A percentile compares a stretch with the other conserved stretches of the same genome.
Conservation (phyloP, 2,329 filamentous ascomycete species). For the Fusarium dlaminii region DNA sequence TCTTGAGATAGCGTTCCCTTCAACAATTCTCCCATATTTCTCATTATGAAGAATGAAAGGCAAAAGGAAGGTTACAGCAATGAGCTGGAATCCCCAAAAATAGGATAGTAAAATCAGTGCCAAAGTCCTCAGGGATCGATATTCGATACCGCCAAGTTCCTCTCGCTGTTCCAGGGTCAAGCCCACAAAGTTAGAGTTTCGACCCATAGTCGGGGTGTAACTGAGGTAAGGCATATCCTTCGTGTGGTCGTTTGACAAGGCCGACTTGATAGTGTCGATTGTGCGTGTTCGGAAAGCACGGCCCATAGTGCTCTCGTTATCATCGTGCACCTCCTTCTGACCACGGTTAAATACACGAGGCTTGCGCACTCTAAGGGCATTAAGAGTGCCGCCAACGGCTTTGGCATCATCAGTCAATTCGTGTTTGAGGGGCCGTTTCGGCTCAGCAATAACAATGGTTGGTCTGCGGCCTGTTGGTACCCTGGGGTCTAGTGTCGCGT, state of each 20-base stretch:
- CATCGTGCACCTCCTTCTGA: conserved; percentile 52
- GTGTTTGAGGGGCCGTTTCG: conserved; percentile 53
- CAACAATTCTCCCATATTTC: conserved; percentile 73
- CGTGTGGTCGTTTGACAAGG: conserved; percentile 62
- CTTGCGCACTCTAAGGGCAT: conserved; percentile 56
- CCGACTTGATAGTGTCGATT: conserved; percentile 66
- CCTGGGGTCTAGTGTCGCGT: conserved; percentile 33
- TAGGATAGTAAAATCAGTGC: conserved; percentile 81
- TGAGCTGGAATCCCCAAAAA: conserved; percentile 82
- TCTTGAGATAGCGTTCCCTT: conserved; percentile 67
- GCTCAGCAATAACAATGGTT: conserved; percentile 75
- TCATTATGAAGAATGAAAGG: conserved; percentile 80
- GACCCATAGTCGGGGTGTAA: conserved; percentile 89
- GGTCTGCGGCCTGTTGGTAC: conserved; percentile 54
- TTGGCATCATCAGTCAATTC: conserved; percentile 55
- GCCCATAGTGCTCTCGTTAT: conserved; percentile 43
- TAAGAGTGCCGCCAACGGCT: conserved; percentile 52
- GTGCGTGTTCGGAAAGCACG: conserved; percentile 57
- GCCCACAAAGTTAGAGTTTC: conserved; percentile 92
- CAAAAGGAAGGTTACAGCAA: conserved; percentile 77
- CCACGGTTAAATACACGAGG: conserved; percentile 51
- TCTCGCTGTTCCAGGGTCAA: conserved; percentile 91
- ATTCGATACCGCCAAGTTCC: conserved; percentile 95
- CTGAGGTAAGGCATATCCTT: conserved; percentile 86
- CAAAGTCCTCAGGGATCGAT: conserved; percentile 88